Evolutionary conservation across 2,329 filamentous ascomycete genomes (phyloP).

Genomic region (Grosmannia serpens): DNA sequence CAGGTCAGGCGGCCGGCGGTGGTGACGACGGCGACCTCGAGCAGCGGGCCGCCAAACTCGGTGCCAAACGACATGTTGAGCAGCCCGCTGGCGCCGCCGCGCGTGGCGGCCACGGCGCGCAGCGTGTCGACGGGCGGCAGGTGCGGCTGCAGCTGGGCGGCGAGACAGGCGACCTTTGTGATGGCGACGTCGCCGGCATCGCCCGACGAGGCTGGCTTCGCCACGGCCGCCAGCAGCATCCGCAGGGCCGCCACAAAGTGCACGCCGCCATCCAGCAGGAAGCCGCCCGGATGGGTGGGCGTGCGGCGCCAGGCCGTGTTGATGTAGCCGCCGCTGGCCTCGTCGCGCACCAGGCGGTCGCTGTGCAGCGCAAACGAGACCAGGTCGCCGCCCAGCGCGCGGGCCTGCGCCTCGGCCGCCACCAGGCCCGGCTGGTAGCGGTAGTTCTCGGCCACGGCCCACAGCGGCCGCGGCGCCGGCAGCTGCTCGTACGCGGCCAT

Average conservation of each 20-base stretch:
- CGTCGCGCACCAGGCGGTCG: slow-evolving; percentile 26
- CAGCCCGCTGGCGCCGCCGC: slow-evolving; percentile 15
- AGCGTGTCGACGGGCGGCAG: slow-evolving; percentile 58
- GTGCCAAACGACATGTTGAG: slow-evolving; percentile 20
- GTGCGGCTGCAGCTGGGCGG: slow-evolving; percentile 39
- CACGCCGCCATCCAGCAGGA: slow-evolving; percentile 65
- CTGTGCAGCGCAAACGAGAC: slow-evolving; percentile 28
- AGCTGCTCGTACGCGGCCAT: slow-evolving; percentile 17
- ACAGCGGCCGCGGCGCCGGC: slow-evolving; percentile 24
- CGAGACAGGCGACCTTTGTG: slow-evolving; percentile 38
- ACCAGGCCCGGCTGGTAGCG: slow-evolving; percentile 30
- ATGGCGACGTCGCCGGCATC: neutral
- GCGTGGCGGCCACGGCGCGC: slow-evolving; percentile 33
- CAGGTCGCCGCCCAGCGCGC: slow-evolving; percentile 14
- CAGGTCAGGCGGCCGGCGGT: slow-evolving; percentile 18
- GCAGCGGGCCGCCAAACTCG: slow-evolving; percentile 19
- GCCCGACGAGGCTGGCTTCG: too few species aligned
- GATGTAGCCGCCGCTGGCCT: slow-evolving; percentile 31
- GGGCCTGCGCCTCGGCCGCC: slow-evolving; percentile 14
- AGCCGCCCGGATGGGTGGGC: slow-evolving; percentile 63
- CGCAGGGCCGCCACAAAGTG: slow-evolving; percentile 57
- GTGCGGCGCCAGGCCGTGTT: slow-evolving; percentile 50
- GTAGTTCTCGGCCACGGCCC: slow-evolving; percentile 62
- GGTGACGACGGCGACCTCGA: slow-evolving; percentile 17
- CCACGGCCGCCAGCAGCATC: slow-evolving; percentile 38